Evolutionary conservation across 257 asterid species (phyloP), one percentile per base, ranked within the genome.

Genomic region (Nicotiana noctiflora): DNA sequence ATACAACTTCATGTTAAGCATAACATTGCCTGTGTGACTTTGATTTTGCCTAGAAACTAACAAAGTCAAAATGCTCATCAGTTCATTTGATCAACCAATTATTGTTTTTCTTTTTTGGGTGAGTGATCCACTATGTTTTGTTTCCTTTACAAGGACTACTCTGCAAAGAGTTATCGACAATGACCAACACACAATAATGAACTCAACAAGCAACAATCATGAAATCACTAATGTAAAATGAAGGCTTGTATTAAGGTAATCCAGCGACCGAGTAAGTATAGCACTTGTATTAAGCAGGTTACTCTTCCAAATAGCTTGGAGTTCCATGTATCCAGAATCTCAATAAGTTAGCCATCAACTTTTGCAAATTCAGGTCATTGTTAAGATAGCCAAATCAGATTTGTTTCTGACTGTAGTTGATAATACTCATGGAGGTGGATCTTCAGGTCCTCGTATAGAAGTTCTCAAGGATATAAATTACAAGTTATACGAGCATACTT

Each of bases 111-210:
- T 86, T 86, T 86, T 68, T 79, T 84, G 59, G 88, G 90, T 89
- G 91, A 93, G 82, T 80, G 85, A 82, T 86, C 91, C 93, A 90
- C 93, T 86, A 82, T 25, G 83, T 83, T 86, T 83, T 85, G 84
- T 87, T 87, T 82, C 80, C 76, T 68, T 83, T 85, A 80, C 61
- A 77, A 79, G 61, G 77, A 81, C 86, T 60, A 76, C 56, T 66
- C 60, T 76, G 81, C 82, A 79, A 60, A 23, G 23, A 75, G 64
- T 60, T 81, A 77, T 63, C 75, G 21, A 81, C 25, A 81, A 79
- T 37, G 80, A 75, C 81, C 18, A 77, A 80, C 85, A 68, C 82
- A 82, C 5, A 46, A 51, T 84, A 68, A 88, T 86, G 85, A 88
- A 81, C 56, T 74, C 63, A 21, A 66, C 66, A 77, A 44, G 59